Conservation (phyloP, 2,329 filamentous ascomycete genomes). For the Aspergillus vadensis region DNA sequence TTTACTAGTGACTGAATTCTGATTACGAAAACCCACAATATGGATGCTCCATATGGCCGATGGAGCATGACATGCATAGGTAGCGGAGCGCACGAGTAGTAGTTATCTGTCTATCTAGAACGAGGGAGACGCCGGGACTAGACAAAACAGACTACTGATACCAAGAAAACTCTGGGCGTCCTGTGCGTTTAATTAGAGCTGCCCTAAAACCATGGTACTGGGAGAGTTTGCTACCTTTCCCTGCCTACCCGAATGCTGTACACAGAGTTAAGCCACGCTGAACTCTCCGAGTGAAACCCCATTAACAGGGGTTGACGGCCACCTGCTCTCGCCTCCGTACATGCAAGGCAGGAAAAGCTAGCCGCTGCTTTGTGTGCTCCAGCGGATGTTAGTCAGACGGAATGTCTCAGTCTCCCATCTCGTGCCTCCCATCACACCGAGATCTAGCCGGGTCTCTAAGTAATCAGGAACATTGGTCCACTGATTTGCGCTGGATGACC, state of each 20-base stretch:
- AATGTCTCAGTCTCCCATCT: constrained; percentile 12
- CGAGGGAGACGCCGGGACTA: neutral
- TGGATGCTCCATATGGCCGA: neutral
- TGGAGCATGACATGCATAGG: constrained; percentile 1
- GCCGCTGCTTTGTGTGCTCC: neutral
- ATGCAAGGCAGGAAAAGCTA: constrained; percentile 5
- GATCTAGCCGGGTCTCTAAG: constrained; percentile 17
- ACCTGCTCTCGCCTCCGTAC: constrained; percentile 2
- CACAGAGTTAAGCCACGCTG: neutral
- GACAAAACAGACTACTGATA: neutral
- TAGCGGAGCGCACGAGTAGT: neutral
- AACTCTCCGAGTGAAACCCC: neutral
- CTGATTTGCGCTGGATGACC: constrained; percentile 5
- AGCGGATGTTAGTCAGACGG: constrained; percentile 8
- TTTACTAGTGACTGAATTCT: neutral
- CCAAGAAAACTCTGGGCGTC: neutral
- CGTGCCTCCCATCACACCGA: constrained; percentile 7
- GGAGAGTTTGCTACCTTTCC: neutral
- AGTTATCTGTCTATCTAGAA: neutral
- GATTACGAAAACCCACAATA: neutral
- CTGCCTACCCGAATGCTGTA: neutral
- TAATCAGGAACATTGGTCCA: constrained; percentile 19
- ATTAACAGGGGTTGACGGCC: neutral
- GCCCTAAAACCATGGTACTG: constrained; percentile 2
- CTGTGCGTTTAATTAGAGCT: constrained; percentile 1